Percentiles rank a stretch among this genome's conserved stretches.
Evolutionary conservation across 1,139 yeast species (phyloP).

Genomic region (Pichia sp.): DNA sequence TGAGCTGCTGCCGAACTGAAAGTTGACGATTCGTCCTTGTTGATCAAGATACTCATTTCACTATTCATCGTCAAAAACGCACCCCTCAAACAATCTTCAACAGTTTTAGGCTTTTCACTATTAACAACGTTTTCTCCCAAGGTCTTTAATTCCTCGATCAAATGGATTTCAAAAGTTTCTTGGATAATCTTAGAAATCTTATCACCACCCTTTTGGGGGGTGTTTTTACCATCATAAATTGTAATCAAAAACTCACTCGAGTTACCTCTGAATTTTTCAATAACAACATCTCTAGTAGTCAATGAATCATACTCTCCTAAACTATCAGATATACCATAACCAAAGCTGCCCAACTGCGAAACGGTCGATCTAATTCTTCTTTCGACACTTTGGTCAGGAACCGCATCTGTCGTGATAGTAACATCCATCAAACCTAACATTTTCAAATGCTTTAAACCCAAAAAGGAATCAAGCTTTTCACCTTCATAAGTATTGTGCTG

Average conservation of each 20-base stretch:
- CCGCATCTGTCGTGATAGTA: conserved; percentile 72
- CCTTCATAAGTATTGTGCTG: conserved; percentile 35
- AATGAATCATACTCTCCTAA: conserved; percentile 64
- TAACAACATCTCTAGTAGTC: conserved; percentile 74
- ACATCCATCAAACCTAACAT: conserved; percentile 91
- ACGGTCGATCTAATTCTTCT: conserved; percentile 89
- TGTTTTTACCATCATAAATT: conserved; percentile 76
- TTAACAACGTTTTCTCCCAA: conserved; percentile 37
- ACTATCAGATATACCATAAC: conserved; percentile 88
- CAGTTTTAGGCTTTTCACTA: conserved; percentile 34
- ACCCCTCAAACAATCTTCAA: conserved; percentile 66
- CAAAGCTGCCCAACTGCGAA: conserved; percentile 68
- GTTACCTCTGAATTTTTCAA: conserved; percentile 82
- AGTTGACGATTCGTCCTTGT: conserved; percentile 24
- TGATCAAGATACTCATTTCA: conserved; percentile 51
- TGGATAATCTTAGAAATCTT: conserved; percentile 68
- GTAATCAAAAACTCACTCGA: conserved; percentile 67
- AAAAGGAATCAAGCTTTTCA: conserved; percentile 57
- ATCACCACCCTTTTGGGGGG: conserved; percentile 50
- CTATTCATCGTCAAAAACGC: conserved; percentile 75
- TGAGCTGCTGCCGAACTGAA: conserved; percentile 29
- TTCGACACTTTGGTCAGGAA: conserved; percentile 82
- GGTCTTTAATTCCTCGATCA: conserved; percentile 54
- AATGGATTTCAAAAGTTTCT: conserved; percentile 55
- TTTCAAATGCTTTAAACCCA: conserved; percentile 60